Base-by-base conservation (phyloP, 1,284 basidiomycete genomes). In the Naganishia liquefaciens region DNA sequence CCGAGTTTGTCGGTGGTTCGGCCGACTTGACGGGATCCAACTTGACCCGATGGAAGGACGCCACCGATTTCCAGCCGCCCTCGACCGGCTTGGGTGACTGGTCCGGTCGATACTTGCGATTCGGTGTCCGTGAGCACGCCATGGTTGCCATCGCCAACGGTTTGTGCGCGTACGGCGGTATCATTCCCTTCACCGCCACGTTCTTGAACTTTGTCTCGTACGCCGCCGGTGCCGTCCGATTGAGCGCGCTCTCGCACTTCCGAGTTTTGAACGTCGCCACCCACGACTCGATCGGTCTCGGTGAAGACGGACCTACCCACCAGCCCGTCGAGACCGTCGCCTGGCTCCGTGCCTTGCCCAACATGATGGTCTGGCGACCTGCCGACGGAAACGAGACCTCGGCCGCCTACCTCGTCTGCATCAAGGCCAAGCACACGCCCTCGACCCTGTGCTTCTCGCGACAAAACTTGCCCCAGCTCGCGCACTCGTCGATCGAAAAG, bases 191-290 rank as follows among this genome's bases (percentile, higher is more conserved):
- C 81, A 86, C 88, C 70, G 91, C 87, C 69, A 94, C 92, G 62
- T 95, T 93, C 87, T 79, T 91, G 86, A 95, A 94, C 86, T 96
- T 96, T 77, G 90, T 94, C 57, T 93, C 91, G 7, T 96, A 95
- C 76, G 92, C 89, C 68, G 89, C 79, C 70, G 94, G 93, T 78
- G 93, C 93, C 62, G 88, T 97, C 70, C 86, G 94, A 73, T 82
- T 97, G 65, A 90, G 92, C 66, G 92, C 94, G 54, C 85, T 97
- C 65, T 93, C 89, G 75, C 84, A 87, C 73, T 88, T 92, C 79
- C 91, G 89, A 71, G 91, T 95, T 86, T 70, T 77, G 67, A 72
- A 72, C 64, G 58, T 77, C 85, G 89, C 88, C 46, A 92, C 90
- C 57, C 90, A 93, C 80, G 91, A 93, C 77, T 90, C 89, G 54